Conservation (phyloP, 176 grass and related monocot genomes). For the Guadua angustifolia region DNA sequence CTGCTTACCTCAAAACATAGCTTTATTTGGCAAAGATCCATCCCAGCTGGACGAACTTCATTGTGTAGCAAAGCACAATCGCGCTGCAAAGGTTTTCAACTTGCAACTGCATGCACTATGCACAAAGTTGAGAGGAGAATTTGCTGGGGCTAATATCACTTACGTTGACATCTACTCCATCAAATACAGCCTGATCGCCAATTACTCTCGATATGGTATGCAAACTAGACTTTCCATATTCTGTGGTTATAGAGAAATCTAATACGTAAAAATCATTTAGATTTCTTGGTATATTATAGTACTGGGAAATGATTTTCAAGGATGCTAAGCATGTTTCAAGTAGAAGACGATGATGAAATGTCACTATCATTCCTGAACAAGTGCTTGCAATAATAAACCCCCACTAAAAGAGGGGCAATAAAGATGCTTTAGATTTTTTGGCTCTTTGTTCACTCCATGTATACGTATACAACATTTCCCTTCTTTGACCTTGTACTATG, state of each 20-base stretch:
- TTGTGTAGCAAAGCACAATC: conserved; percentile 87
- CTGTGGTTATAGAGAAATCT: conserved; percentile 8
- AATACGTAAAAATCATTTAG: conserved; percentile 10
- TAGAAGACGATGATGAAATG: neutral
- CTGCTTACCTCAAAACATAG: conserved; percentile 93
- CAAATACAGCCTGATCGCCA: conserved; percentile 75
- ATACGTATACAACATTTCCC: neutral
- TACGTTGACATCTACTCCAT: conserved; percentile 92
- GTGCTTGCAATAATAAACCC: conserved; percentile 14
- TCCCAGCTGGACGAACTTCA: conserved; percentile 75
- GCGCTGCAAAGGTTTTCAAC: conserved; percentile 87
- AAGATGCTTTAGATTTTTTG: neutral
- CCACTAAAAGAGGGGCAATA: conserved; percentile 17
- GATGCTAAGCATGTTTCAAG: conserved; percentile 23
- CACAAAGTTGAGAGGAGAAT: conserved; percentile 70
- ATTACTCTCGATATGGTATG: conserved; percentile 93
- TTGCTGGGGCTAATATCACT: conserved; percentile 71
- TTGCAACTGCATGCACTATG: conserved; percentile 86
- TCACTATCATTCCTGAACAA: conserved; percentile 26
- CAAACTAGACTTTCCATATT: conserved; percentile 22
- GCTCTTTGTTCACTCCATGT: neutral
- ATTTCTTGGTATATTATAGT: neutral
- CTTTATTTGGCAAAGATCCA: conserved; percentile 77
- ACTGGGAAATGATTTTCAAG: conserved; percentile 15
- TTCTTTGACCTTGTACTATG: neutral